A percentile compares a stretch with the other conserved stretches of the same genome.
Evolutionary conservation across 1,284 basidiomycete species (phyloP).

Genomic region (Ganoderma meredithae): DNA sequence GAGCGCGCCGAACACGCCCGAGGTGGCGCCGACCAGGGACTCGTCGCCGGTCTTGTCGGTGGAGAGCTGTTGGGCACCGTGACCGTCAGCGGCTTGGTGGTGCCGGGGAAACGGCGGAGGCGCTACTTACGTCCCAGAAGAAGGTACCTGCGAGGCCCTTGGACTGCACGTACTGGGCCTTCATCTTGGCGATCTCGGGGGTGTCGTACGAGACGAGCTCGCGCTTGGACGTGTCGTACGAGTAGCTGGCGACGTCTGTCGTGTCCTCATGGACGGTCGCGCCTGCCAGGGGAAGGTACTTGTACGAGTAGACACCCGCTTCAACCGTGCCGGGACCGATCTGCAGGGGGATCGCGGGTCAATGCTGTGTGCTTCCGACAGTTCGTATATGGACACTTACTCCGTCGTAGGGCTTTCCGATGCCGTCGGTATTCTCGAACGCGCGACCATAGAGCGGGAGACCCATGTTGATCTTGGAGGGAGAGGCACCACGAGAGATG

Average conservation of each 20-base stretch:
- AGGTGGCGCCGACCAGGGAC: slow-evolving; percentile 64
- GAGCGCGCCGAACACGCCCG: slow-evolving; percentile 55
- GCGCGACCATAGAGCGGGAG: slow-evolving; percentile 88
- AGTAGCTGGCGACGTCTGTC: slow-evolving; percentile 80
- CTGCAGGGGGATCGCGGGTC: slow-evolving; percentile 42
- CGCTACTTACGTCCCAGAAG: slow-evolving; percentile 76
- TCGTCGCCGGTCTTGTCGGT: slow-evolving; percentile 64
- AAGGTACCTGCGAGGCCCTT: slow-evolving; percentile 77
- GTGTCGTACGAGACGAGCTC: slow-evolving; percentile 86
- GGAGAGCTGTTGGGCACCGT: slow-evolving; percentile 54
- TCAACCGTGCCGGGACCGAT: slow-evolving; percentile 80
- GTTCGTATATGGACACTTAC: slow-evolving; percentile 42
- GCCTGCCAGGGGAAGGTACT: slow-evolving; percentile 68
- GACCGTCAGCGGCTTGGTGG: not conserved
- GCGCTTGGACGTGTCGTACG: slow-evolving; percentile 70
- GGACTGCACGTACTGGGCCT: slow-evolving; percentile 77
- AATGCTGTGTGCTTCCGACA: not conserved
- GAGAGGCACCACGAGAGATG: slow-evolving; percentile 68
- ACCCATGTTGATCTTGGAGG: slow-evolving; percentile 84
- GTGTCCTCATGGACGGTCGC: slow-evolving; percentile 73
- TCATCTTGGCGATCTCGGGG: slow-evolving; percentile 73
- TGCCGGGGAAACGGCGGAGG: not conserved
- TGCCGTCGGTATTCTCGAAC: slow-evolving; percentile 81
- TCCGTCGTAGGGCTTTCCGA: slow-evolving; percentile 78
- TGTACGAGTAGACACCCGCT: slow-evolving; percentile 80